Conservation (phyloP, 495 filamentous ascomycete genomes). For the Aspergillus homomorphus region DNA sequence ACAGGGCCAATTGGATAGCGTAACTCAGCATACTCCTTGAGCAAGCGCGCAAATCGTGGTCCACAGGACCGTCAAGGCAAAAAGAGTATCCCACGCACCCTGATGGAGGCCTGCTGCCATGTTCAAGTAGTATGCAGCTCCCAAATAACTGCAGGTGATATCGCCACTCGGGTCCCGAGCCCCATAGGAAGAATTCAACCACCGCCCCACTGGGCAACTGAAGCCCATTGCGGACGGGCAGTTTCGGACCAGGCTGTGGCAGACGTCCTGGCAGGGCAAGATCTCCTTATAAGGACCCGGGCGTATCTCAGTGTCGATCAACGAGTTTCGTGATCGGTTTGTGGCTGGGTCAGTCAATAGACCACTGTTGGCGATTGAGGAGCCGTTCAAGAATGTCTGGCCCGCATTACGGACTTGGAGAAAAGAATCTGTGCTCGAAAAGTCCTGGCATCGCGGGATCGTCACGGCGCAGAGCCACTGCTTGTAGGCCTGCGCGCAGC, state of each 20-base stretch:
- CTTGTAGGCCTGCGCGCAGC: conserved; percentile 82
- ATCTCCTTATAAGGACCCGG: conserved; percentile 95
- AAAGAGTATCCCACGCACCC: neutral
- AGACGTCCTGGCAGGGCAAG: conserved; percentile 79
- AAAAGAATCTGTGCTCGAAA: conserved; percentile 50
- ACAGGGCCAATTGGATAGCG: neutral
- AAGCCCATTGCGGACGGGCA: conserved; percentile 83
- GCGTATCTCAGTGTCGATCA: conserved; percentile 66
- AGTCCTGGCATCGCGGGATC: conserved; percentile 89
- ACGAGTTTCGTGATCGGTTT: conserved; percentile 60
- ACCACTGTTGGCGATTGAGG: conserved; percentile 38
- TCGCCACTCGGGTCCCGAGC: conserved; percentile 37
- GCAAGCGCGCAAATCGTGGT: conserved; percentile 1
- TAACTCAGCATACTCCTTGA: neutral
- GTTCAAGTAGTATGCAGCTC: conserved; percentile 52
- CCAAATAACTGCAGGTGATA: conserved; percentile 58
- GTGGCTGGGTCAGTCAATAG: conserved; percentile 29
- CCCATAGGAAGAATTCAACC: conserved; percentile 67
- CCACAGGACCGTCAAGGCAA: neutral
- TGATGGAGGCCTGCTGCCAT: conserved; percentile 17
- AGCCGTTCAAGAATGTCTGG: conserved; percentile 66
- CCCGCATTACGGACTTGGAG: conserved; percentile 67
- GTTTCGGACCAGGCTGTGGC: conserved; percentile 74
- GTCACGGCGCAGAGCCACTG: conserved; percentile 91
- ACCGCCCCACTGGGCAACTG: conserved; percentile 62